Evolutionary conservation across 2,329 filamentous ascomycete genomes (phyloP).

Genomic region (Fusarium napiforme): DNA sequence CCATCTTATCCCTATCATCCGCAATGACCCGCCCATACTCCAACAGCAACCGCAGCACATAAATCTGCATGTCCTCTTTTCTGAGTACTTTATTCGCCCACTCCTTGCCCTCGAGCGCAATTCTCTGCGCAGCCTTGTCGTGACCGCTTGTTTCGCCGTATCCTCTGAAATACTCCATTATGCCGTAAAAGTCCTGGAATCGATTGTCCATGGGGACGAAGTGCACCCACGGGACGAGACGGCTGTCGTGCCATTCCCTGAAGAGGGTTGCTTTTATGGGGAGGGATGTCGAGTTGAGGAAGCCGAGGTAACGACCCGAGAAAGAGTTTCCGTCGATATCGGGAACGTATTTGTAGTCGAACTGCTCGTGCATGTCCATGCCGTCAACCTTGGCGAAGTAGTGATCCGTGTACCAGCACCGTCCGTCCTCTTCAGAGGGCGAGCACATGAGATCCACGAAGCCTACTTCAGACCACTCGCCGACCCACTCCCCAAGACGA

Average conservation of each 20-base stretch:
- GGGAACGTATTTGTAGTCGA: constrained; percentile 73
- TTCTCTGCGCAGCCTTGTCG: constrained; percentile 70
- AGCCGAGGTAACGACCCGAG: constrained; percentile 74
- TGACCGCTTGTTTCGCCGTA: constrained; percentile 59
- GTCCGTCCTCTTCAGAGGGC: constrained; percentile 49
- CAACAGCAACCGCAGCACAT: constrained; percentile 71
- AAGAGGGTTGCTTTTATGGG: constrained; percentile 84
- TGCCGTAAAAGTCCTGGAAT: constrained; percentile 76
- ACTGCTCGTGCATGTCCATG: constrained; percentile 63
- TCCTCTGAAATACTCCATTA: constrained; percentile 79
- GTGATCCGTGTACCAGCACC: constrained; percentile 61
- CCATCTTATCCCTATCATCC: constrained; percentile 62
- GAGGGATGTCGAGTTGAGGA: constrained; percentile 74
- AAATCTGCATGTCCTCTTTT: constrained; percentile 79
- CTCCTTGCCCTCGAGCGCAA: constrained; percentile 71
- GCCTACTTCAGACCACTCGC: constrained; percentile 60
- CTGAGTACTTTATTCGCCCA: constrained; percentile 77
- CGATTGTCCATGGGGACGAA: constrained; percentile 83
- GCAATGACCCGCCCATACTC: constrained; percentile 70
- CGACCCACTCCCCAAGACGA: constrained; percentile 62
- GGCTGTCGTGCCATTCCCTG: constrained; percentile 82
- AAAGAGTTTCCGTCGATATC: constrained; percentile 83
- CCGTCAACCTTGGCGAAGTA: constrained; percentile 56
- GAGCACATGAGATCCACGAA: constrained; percentile 67
- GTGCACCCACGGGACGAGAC: constrained; percentile 81